Evolutionary conservation across 495 filamentous ascomycete species (phyloP).

Genomic region (Saxophila tyrrhenica): DNA sequence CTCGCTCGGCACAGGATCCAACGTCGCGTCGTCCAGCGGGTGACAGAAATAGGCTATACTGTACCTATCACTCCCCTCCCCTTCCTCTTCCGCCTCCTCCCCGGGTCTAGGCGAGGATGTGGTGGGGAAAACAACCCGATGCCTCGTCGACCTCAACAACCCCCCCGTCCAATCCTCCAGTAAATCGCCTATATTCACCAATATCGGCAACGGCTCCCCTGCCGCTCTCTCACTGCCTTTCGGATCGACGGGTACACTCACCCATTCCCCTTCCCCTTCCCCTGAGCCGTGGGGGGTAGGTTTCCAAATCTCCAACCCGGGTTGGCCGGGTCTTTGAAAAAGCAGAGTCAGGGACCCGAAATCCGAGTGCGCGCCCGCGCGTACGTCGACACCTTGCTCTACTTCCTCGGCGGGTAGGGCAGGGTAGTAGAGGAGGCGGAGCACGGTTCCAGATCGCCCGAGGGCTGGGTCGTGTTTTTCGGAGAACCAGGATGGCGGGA

Average conservation of each 20-base stretch:
- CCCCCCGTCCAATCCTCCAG: slow-evolving; percentile 88
- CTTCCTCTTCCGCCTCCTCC: no score
- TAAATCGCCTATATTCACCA: slow-evolving; percentile 88
- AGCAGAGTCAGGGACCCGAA: slow-evolving; percentile 58
- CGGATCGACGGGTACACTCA: slow-evolving; percentile 47
- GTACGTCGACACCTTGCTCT: slow-evolving; percentile 35
- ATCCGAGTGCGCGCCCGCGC: slow-evolving; percentile 58
- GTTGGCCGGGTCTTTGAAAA: slow-evolving; percentile 70
- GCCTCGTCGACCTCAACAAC: slow-evolving; percentile 71
- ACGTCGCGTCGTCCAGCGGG: slow-evolving; percentile 56
- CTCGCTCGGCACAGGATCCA: slow-evolving; percentile 65
- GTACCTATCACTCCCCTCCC: slow-evolving; percentile 57
- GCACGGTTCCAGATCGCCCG: slow-evolving; percentile 57
- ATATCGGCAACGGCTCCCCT: slow-evolving; percentile 58
- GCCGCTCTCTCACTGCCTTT: slow-evolving; percentile 32
- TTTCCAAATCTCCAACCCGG: slow-evolving; percentile 75
- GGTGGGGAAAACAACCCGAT: slow-evolving; percentile 76
- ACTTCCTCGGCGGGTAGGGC: not conserved
- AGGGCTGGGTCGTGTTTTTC: slow-evolving; percentile 49
- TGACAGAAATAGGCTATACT: slow-evolving; percentile 90
- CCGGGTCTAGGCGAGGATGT: no score
- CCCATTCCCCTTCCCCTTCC: slow-evolving; percentile 47
- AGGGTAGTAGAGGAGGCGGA: slow-evolving; percentile 62
- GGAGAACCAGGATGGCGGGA: slow-evolving; percentile 56
- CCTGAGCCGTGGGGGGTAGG: no score